phyloP scores from a whole-genome alignment of 345 rosid genomes.

The Reutealis trisperma region DNA sequence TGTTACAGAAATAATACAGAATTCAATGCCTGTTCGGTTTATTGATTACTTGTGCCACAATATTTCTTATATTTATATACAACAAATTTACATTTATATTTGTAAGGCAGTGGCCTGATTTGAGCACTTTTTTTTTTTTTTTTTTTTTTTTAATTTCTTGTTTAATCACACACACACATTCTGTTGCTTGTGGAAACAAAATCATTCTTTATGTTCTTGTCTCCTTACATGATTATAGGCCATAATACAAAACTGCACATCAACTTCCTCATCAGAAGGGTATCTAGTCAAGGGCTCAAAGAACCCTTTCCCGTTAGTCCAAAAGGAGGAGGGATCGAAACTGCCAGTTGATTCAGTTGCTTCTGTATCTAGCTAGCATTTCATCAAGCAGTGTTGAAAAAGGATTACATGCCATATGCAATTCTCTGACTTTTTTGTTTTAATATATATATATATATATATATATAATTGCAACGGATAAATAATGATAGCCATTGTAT shows the following conservation, averaged over 20 bases:
- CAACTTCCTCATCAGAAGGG: neutral
- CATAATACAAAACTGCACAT: neutral
- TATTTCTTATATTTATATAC: neutral
- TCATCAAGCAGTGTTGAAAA: neutral
- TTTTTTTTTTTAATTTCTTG: neutral
- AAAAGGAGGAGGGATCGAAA: neutral
- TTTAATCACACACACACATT: neutral
- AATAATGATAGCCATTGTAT: neutral
- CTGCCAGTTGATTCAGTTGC: neutral
- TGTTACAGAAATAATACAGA: neutral
- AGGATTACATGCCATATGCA: neutral
- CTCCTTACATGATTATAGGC: too few species aligned
- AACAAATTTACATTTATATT: neutral
- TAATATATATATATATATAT: too few species aligned
- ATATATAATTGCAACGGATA: neutral
- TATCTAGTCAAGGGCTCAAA: neutral
- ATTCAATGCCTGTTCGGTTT: neutral
- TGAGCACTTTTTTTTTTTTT: neutral
- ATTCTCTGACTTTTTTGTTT: neutral
- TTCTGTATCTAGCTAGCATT: neutral
- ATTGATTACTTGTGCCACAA: too few species aligned
- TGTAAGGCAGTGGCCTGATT: neutral
- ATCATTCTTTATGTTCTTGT: neutral
- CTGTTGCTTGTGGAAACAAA: neutral
- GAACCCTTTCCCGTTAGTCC: neutral